Conservation (phyloP, 1,284 basidiomycete species). For the Rhizopogon parksii region DNA sequence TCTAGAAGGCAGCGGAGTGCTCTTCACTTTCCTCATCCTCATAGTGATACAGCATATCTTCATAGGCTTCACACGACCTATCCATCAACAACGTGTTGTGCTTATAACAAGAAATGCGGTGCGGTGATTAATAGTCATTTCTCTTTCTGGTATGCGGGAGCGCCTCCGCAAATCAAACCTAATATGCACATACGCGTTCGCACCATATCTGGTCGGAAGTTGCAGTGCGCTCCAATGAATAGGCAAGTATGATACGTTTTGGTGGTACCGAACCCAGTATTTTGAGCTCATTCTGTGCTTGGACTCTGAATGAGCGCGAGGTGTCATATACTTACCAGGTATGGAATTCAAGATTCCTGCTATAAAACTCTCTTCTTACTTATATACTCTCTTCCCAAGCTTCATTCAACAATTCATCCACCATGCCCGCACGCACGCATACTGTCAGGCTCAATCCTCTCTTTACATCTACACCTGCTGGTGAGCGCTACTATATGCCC, state of each 20-base stretch:
- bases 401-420: constrained; percentile 3
- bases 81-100: not conserved
- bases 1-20: not conserved
- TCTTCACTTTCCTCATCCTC: not conserved
- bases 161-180: not conserved
- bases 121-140: not conserved
- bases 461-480: constrained; percentile 11
- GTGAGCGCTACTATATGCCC: constrained; percentile 8
- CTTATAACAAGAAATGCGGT: not conserved
- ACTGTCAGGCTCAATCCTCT: constrained; percentile 16
- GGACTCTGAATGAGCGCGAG: not conserved
- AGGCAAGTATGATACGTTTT: constrained; percentile 2
- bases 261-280: not conserved
- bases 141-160: not conserved
- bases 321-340: not conserved
- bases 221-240: constrained; percentile 15
- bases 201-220: not conserved
- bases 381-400: not conserved
- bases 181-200: not conserved
- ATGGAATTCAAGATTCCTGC: not conserved
- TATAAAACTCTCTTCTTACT: constrained; percentile 17
- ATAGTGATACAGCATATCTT: not conserved
- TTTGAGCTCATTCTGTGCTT: not conserved
- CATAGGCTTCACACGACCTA: not conserved
- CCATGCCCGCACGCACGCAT: constrained; percentile 16